phyloP scores from a whole-genome alignment of 768 basidiomycete genomes.

The Cytidiella melzeri region DNA sequence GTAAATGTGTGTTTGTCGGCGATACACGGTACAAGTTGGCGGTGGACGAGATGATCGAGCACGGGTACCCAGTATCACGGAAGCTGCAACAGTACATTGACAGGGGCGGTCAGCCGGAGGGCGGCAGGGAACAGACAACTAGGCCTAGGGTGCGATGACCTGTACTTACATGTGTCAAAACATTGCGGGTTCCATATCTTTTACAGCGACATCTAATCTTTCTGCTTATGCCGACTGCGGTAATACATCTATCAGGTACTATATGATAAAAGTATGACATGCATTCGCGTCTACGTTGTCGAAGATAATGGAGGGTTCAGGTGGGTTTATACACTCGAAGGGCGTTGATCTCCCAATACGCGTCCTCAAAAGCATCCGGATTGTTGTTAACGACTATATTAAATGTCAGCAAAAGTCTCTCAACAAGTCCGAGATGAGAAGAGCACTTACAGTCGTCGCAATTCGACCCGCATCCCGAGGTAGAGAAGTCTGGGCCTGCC shows the following conservation, averaged over 20 bases:
- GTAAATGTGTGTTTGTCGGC: constrained; percentile 45
- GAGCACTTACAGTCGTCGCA: constrained; percentile 43
- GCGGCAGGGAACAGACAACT: too few species aligned
- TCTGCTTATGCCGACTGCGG: too few species aligned
- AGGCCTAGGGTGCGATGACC: too few species aligned
- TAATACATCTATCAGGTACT: too few species aligned
- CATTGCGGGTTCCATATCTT: too few species aligned
- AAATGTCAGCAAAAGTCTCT: too few species aligned
- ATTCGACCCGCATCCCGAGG: constrained; percentile 34
- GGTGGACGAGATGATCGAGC: constrained; percentile 63
- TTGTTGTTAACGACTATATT: constrained; percentile 53
- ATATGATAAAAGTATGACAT: too few species aligned
- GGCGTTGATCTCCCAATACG: constrained; percentile 67
- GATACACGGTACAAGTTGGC: constrained; percentile 64
- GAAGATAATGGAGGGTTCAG: too few species aligned
- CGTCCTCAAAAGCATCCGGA: constrained; percentile 50
- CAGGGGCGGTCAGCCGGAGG: constrained; percentile 20
- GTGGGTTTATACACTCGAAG: constrained; percentile 45
- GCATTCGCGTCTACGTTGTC: too few species aligned
- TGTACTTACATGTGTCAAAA: too few species aligned
- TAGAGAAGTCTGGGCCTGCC: constrained; percentile 39
- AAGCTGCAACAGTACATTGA: constrained; percentile 30
- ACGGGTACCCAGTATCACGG: constrained; percentile 40
- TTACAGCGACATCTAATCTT: too few species aligned
- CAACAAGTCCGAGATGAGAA: neutral